Conservation (phyloP, 768 basidiomycete species). For the Auricularia cornea region DNA sequence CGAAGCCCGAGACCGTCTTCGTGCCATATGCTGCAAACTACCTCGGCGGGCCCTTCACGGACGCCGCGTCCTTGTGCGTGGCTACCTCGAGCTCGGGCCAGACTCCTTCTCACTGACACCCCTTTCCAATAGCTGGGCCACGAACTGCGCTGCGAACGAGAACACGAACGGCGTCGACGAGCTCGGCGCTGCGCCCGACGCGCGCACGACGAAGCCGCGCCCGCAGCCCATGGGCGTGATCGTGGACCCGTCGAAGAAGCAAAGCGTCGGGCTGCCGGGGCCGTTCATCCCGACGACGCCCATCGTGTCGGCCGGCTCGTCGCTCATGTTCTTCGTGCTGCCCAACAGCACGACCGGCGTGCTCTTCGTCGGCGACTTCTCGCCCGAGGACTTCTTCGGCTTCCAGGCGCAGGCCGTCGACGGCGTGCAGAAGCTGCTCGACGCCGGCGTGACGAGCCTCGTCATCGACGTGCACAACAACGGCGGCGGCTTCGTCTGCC, state of each 20-base stretch:
- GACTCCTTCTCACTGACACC: slow-evolving; percentile 3
- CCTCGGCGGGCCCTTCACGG: slow-evolving; percentile 40
- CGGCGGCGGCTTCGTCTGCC: slow-evolving; percentile 54
- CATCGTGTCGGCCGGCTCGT: slow-evolving; percentile 40
- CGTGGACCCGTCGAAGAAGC: slow-evolving; percentile 33
- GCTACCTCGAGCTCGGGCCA: neutral
- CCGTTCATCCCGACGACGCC: slow-evolving; percentile 42
- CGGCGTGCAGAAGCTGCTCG: slow-evolving; percentile 38
- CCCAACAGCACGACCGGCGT: slow-evolving; percentile 52
- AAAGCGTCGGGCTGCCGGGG: slow-evolving; percentile 37
- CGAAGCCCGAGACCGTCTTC: slow-evolving; percentile 37
- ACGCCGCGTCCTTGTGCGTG: slow-evolving; percentile 43
- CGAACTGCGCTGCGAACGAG: slow-evolving; percentile 46
- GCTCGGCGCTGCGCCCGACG: slow-evolving; percentile 15
- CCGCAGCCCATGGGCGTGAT: slow-evolving; percentile 25
- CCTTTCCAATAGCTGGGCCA: slow-evolving; percentile 37
- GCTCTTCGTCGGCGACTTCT: slow-evolving; percentile 44
- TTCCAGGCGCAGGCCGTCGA: slow-evolving; percentile 46
- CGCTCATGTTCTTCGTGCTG: slow-evolving; percentile 41
- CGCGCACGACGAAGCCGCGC: slow-evolving; percentile 6
- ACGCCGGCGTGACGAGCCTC: slow-evolving; percentile 39
- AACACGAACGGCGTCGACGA: slow-evolving; percentile 44
- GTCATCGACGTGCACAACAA: slow-evolving; percentile 57
- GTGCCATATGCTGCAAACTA: slow-evolving; percentile 47
- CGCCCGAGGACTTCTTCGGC: slow-evolving; percentile 33